Evolutionary conservation across 768 basidiomycete species (phyloP), one percentile per base, ranked within the genome.

Genomic region (Holtermannia corniformis): DNA sequence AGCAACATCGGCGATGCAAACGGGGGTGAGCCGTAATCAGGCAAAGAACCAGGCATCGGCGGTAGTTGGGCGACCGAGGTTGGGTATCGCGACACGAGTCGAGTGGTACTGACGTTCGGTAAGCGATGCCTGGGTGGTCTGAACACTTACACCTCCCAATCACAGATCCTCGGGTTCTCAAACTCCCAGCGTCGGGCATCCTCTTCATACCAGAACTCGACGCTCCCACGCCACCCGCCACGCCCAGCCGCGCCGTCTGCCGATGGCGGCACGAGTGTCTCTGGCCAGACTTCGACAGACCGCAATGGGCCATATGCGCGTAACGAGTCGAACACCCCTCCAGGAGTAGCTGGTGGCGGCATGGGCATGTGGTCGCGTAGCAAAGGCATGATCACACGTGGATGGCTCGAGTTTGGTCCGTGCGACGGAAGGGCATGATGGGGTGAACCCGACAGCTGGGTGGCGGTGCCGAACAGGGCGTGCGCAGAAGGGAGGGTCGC

Each of bases 181-280:
- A 67, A 7, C 10, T 7, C 32, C 32, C 32, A 67, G 0, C 48
- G 46, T 27, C 37, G 47, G 19, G 65, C 65, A 37, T 67, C 65
- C n/a, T 60, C 60, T 28, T 67, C 65, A 44, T 55, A 55, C 65
- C 65, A 67, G 45, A 67, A 67, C 43, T 62, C 58, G 19, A 59
- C 60, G 26, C 47, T 49, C 5, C 62, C 65, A 3, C 59, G 37
- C 65, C 65, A 67, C 1, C 21, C 32, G 16, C 32, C 37, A 1
- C 52, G 44, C 20, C 19, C 10, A 11, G 23, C 13, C 21, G 25
- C 44, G 21, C 20, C 13, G 19, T 40, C 20, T 47, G 12, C 11
- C 26, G 20, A 40, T 20, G 3, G 12, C n/a, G 12, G 50, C 40
- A 3, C 24, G 26, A 3, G 12, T 49, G 19, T 37, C 27, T 57